phyloP scores from a whole-genome alignment of 495 filamentous ascomycete species.

The Hypoxylon lenormandii region DNA sequence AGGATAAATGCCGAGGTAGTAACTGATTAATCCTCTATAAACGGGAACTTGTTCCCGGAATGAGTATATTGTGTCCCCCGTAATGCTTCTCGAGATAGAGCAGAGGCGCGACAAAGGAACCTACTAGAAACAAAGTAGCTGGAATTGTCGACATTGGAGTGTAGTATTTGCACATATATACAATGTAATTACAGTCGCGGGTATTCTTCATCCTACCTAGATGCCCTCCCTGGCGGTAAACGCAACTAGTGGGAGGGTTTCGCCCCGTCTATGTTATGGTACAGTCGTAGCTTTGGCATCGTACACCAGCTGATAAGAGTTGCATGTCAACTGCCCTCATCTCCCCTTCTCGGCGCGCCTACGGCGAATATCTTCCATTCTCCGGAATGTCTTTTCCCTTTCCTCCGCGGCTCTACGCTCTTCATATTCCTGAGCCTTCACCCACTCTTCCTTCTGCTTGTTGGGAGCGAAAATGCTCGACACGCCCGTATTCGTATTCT shows the following conservation, averaged over 20 bases:
- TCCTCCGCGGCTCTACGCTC: conserved; percentile 60
- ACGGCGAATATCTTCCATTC: conserved; percentile 49
- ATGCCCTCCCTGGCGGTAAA: conserved; percentile 1
- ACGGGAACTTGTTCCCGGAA: conserved; percentile 1
- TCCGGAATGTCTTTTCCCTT: conserved; percentile 52
- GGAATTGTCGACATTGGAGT: background rate
- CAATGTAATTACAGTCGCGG: conserved; percentile 27
- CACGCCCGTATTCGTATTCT: background rate
- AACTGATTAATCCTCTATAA: conserved; percentile 20
- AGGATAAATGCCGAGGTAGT: conserved; percentile 26
- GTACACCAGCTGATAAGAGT: conserved; percentile 18
- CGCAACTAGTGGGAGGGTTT: conserved; percentile 58
- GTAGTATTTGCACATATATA: conserved; percentile 31
- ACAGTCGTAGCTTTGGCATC: conserved; percentile 20
- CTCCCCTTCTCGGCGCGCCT: conserved; percentile 26
- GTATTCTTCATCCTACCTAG: conserved; percentile 17
- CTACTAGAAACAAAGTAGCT: background rate
- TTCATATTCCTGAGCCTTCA: conserved; percentile 61
- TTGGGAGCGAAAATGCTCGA: conserved; percentile 40
- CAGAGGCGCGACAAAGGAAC: background rate
- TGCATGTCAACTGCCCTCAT: conserved; percentile 4
- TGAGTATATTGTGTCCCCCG: background rate
- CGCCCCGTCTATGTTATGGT: conserved; percentile 32
- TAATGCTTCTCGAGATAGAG: background rate
- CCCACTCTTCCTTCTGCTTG: conserved; percentile 55